A percentile compares a stretch with the other conserved stretches of the same genome.
phyloP scores from a whole-genome alignment of 1,139 yeast species.

The Williopsis jadinii region DNA sequence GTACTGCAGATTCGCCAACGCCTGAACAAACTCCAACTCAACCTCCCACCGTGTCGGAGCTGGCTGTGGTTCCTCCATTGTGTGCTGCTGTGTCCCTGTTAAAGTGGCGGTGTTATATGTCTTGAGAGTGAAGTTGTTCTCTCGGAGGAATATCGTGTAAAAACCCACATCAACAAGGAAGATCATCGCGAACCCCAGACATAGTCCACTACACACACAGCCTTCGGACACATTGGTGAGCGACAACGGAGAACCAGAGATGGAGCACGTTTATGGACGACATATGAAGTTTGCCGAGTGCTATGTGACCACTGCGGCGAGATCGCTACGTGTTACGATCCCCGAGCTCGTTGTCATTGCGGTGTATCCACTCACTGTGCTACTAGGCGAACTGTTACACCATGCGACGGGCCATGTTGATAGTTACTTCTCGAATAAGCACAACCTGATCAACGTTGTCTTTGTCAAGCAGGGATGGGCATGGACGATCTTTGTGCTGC shows the following conservation, averaged over 20 bases:
- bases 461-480: slow-evolving; percentile 92
- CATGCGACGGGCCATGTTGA: slow-evolving; percentile 10
- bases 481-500: slow-evolving; percentile 61
- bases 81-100: no score
- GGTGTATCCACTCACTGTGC: slow-evolving; percentile 24
- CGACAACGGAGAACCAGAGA: no score
- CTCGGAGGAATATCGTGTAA: no score
- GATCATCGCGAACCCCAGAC: no score
- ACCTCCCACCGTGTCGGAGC: slow-evolving; percentile 55
- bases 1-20: slow-evolving; percentile 68
- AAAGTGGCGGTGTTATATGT: no score
- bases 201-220: no score
- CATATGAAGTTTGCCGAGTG: no score
- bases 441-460: slow-evolving; percentile 47
- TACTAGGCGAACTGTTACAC: slow-evolving; percentile 24
- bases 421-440: slow-evolving; percentile 23
- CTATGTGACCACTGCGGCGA: no score
- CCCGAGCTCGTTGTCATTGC: slow-evolving; percentile 18
- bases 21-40: slow-evolving; percentile 71
- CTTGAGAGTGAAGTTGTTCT: no score
- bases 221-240: no score
- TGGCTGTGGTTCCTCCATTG: background rate
- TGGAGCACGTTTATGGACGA: no score
- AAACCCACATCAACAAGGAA: no score
- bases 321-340: slow-evolving; percentile 3